Conservation (phyloP, 306 rosid species). For the Pyrus betulifolia region DNA sequence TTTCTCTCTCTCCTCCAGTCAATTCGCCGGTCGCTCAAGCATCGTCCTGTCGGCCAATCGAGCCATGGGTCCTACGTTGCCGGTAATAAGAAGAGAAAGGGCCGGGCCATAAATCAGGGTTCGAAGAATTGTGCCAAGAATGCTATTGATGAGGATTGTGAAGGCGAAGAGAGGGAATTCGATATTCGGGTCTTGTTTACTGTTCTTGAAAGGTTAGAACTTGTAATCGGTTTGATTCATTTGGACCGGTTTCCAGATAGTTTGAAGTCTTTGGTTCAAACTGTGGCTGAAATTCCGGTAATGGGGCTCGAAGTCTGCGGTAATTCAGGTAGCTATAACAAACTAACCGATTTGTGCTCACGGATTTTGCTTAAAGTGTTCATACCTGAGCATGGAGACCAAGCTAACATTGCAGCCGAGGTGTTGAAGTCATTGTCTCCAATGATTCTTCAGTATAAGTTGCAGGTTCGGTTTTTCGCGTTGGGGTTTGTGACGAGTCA, state of each 20-base stretch:
- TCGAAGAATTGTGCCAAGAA: conserved; percentile 7
- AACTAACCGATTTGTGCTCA: conserved; percentile 34
- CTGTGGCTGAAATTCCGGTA: conserved; percentile 46
- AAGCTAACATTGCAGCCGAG: conserved; percentile 52
- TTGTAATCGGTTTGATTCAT: conserved; percentile 53
- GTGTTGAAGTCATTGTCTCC: conserved; percentile 50
- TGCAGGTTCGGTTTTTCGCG: conserved; percentile 57
- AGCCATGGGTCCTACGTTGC: conserved; percentile 12
- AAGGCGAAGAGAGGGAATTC: conserved; percentile 8
- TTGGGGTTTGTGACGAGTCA: conserved; percentile 37
- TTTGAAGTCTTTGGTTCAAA: conserved; percentile 61
- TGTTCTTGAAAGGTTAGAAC: conserved; percentile 54
- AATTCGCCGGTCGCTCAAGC: conserved; percentile 62
- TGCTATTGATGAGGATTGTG: conserved; percentile 2
- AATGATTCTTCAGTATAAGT: conserved; percentile 50
- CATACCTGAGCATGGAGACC: conserved; percentile 61
- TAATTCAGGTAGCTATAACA: conserved; percentile 30
- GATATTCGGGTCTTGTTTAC: conserved; percentile 39
- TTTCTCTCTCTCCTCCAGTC: conserved; percentile 85
- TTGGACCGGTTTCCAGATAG: conserved; percentile 79
- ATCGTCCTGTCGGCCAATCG: background rate
- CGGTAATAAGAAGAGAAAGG: conserved; percentile 32
- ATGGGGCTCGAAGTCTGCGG: conserved; percentile 35
- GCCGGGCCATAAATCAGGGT: conserved; percentile 17
- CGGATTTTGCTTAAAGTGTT: conserved; percentile 48